phyloP scores from a whole-genome alignment of 2,329 filamentous ascomycete genomes.

The Aspergillus sp. region DNA sequence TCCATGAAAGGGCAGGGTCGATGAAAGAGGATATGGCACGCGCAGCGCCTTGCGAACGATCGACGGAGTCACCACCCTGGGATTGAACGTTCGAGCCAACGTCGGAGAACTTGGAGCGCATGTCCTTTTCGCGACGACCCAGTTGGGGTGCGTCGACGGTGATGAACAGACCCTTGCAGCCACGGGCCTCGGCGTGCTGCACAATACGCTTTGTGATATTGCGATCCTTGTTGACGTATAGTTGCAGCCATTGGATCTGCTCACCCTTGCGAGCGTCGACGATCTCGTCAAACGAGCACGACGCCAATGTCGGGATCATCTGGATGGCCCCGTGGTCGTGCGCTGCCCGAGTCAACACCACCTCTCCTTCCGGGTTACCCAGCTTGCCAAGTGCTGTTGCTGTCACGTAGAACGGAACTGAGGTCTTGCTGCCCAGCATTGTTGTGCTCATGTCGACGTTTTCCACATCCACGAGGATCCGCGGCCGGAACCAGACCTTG shows the following conservation, averaged over 20 bases:
- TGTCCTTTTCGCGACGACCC: slow-evolving; percentile 92
- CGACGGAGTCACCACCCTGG: slow-evolving; percentile 59
- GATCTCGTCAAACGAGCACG: slow-evolving; percentile 96
- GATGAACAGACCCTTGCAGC: slow-evolving; percentile 95
- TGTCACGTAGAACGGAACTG: slow-evolving; percentile 91
- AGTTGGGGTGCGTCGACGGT: slow-evolving; percentile 96
- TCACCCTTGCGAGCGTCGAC: slow-evolving; percentile 71
- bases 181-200: slow-evolving; percentile 80
- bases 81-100: slow-evolving; percentile 74
- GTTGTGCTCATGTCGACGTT: slow-evolving; percentile 79
- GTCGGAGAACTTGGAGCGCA: slow-evolving; percentile 87
- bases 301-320: slow-evolving; percentile 97
- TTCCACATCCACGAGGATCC: slow-evolving; percentile 81
- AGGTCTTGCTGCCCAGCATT: slow-evolving; percentile 81
- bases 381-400: slow-evolving; percentile 94
- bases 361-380: slow-evolving; percentile 88
- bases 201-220: slow-evolving; percentile 85
- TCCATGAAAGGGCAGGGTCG: slow-evolving; percentile 88
- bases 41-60: slow-evolving; percentile 85
- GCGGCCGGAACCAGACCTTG: slow-evolving; percentile 93
- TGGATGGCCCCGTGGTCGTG: slow-evolving; percentile 84
- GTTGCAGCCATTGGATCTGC: slow-evolving; percentile 92
- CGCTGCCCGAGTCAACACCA: slow-evolving; percentile 77
- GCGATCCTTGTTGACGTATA: slow-evolving; percentile 96
- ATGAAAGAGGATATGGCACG: slow-evolving; percentile 95